phyloP scores from a whole-genome alignment of 768 basidiomycete genomes.

The Pleurotus cornucopiae region DNA sequence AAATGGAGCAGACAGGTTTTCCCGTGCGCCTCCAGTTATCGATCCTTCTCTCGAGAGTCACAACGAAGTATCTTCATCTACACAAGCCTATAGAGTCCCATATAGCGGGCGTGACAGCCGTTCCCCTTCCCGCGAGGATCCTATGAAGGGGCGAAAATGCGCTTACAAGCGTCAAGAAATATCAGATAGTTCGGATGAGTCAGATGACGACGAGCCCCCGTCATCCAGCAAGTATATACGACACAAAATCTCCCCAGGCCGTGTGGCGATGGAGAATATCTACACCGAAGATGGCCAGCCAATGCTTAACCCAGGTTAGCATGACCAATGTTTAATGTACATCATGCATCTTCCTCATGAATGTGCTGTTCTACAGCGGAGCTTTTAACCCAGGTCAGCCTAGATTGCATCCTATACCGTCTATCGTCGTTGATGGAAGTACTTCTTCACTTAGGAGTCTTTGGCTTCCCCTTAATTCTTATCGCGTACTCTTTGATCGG shows the following conservation, averaged over 20 bases:
- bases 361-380: slow-evolving; percentile 37
- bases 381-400: slow-evolving; percentile 56
- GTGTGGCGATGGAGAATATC: slow-evolving; percentile 43
- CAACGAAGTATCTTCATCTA: slow-evolving; percentile 1
- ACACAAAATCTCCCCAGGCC: too few species aligned
- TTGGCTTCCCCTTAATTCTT: slow-evolving; percentile 46
- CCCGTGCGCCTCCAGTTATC: slow-evolving; percentile 12
- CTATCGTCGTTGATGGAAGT: slow-evolving; percentile 4
- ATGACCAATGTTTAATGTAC: neutral
- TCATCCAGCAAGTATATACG: too few species aligned
- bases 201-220: too few species aligned
- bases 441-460: slow-evolving; percentile 43
- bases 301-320: slow-evolving; percentile 65
- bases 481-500: too few species aligned
- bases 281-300: slow-evolving; percentile 62
- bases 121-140: too few species aligned
- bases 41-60: slow-evolving; percentile 23
- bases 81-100: too few species aligned
- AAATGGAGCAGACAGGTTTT: neutral
- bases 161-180: too few species aligned
- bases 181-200: too few species aligned
- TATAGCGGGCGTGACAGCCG: too few species aligned
- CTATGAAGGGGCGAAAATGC: too few species aligned
- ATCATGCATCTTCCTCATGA: neutral
- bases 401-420: neutral